Evolutionary conservation across 768 basidiomycete genomes (phyloP).

Genomic region (Collybia sordida): DNA sequence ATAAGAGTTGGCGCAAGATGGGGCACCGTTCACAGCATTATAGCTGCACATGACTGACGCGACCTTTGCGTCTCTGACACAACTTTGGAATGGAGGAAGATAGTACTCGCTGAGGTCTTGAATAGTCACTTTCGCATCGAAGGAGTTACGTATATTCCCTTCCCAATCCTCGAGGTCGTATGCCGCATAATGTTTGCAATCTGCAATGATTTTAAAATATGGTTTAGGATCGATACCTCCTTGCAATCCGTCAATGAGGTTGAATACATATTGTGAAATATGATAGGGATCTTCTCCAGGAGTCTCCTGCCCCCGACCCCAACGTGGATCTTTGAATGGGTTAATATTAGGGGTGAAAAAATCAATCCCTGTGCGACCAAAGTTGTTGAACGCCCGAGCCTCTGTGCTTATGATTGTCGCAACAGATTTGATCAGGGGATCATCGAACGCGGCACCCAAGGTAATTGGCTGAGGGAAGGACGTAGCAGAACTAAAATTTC

Average conservation of each 20-base stretch:
- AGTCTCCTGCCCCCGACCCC: conserved; percentile 64
- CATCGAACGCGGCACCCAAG: conserved; percentile 56
- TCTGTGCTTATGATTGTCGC: conserved; percentile 56
- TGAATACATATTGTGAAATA: conserved; percentile 50
- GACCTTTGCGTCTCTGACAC: conserved; percentile 60
- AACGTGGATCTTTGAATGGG: conserved; percentile 62
- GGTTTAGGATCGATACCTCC: conserved; percentile 54
- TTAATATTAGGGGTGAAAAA: conserved; percentile 60
- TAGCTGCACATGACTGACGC: conserved; percentile 63
- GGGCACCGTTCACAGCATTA: conserved; percentile 63
- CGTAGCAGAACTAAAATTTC: conserved; percentile 56
- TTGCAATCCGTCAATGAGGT: conserved; percentile 54
- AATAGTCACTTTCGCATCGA: conserved; percentile 49
- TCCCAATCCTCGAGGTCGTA: conserved; percentile 62
- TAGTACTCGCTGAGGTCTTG: conserved; percentile 61
- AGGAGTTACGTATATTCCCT: conserved; percentile 46
- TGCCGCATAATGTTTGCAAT: conserved; percentile 62
- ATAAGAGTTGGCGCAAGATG: conserved; percentile 53
- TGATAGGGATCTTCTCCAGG: conserved; percentile 62
- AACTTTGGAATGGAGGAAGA: conserved; percentile 54
- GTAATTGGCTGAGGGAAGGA: conserved; percentile 59
- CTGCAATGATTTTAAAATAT: conserved; percentile 51
- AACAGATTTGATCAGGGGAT: conserved; percentile 45
- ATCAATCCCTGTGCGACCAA: conserved; percentile 49
- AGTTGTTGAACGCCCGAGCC: conserved; percentile 59